Conservation (phyloP, 2,329 filamentous ascomycete species). For the Nothophoma quercina region DNA sequence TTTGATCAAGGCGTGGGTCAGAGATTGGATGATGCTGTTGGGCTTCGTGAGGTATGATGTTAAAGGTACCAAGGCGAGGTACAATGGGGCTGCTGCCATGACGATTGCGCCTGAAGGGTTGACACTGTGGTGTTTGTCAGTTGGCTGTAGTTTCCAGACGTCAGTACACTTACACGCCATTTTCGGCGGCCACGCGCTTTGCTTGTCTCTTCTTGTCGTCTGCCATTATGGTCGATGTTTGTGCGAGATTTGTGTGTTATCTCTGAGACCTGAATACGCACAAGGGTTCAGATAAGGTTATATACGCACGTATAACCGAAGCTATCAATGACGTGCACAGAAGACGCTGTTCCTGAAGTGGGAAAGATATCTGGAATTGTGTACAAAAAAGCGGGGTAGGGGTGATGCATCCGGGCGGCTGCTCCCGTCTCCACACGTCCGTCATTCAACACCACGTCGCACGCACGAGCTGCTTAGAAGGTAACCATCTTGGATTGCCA, state of each 20-base stretch:
- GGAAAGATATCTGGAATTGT: slow-evolving; percentile 12
- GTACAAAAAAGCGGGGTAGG: slow-evolving; percentile 13
- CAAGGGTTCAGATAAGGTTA: slow-evolving; percentile 1
- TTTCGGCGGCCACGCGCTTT: slow-evolving; percentile 22
- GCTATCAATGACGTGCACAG: background rate
- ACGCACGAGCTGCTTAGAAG: too few relatives aligned
- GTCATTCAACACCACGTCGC: background rate
- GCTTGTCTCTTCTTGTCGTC: slow-evolving; percentile 32
- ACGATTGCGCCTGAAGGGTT: slow-evolving; percentile 27
- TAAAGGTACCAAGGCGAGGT: slow-evolving; percentile 29
- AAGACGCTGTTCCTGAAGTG: slow-evolving; percentile 5
- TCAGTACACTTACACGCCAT: slow-evolving; percentile 25
- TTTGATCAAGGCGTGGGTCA: slow-evolving; percentile 32
- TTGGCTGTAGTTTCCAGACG: background rate
- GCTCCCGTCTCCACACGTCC: slow-evolving; percentile 7
- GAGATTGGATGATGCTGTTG: slow-evolving; percentile 27
- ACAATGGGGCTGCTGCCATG: slow-evolving; percentile 27
- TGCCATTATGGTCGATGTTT: slow-evolving; percentile 16
- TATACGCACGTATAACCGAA: slow-evolving; percentile 6
- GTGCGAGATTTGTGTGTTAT: too few relatives aligned
- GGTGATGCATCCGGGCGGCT: slow-evolving; percentile 4
- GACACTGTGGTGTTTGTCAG: slow-evolving; percentile 10
- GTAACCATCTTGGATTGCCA: too few relatives aligned
- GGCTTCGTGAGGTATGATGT: slow-evolving; percentile 32
- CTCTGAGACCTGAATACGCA: background rate